A percentile compares a stretch with the other conserved stretches of the same genome.
Evolutionary conservation across 305 asterid species (phyloP).

Genomic region (Rubia peregrina): DNA sequence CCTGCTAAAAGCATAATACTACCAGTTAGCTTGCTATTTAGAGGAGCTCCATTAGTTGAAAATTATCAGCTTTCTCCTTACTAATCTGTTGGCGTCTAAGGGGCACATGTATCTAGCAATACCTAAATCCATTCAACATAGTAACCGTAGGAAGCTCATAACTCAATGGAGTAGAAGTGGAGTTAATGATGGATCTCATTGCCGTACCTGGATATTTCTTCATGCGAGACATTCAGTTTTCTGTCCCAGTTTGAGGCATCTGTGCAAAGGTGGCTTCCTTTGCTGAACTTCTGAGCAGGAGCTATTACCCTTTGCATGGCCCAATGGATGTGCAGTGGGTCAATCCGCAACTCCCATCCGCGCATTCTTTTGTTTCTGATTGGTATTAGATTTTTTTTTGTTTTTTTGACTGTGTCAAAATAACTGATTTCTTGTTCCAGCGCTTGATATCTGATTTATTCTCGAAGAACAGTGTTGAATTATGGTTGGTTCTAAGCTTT

Average conservation of each 20-base stretch:
- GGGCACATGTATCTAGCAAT: constrained; percentile 29
- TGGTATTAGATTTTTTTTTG: constrained; percentile 43
- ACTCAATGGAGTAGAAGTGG: constrained; percentile 39
- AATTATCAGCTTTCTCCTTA: constrained; percentile 30
- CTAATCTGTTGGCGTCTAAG: constrained; percentile 37
- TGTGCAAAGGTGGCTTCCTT: constrained; percentile 51
- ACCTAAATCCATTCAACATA: constrained; percentile 32
- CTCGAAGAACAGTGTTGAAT: constrained; percentile 51
- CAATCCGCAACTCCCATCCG: constrained; percentile 38
- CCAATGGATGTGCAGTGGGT: constrained; percentile 56
- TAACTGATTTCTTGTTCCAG: constrained; percentile 30
- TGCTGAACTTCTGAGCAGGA: constrained; percentile 60
- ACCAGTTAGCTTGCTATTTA: constrained; percentile 33
- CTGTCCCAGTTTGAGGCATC: constrained; percentile 48
- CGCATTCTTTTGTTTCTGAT: constrained; percentile 40
- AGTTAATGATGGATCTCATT: constrained; percentile 38
- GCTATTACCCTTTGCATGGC: constrained; percentile 53
- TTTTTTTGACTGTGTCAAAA: constrained; percentile 44
- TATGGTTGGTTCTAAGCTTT: constrained; percentile 50
- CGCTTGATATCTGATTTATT: constrained; percentile 41
- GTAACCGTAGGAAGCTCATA: constrained; percentile 28
- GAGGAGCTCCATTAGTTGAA: constrained; percentile 41
- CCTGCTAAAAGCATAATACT: constrained; percentile 13
- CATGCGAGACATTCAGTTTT: constrained; percentile 36
- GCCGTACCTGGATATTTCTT: constrained; percentile 36